phyloP scores from a whole-genome alignment of 2,329 filamentous ascomycete genomes.

The Fusarium domesticum region DNA sequence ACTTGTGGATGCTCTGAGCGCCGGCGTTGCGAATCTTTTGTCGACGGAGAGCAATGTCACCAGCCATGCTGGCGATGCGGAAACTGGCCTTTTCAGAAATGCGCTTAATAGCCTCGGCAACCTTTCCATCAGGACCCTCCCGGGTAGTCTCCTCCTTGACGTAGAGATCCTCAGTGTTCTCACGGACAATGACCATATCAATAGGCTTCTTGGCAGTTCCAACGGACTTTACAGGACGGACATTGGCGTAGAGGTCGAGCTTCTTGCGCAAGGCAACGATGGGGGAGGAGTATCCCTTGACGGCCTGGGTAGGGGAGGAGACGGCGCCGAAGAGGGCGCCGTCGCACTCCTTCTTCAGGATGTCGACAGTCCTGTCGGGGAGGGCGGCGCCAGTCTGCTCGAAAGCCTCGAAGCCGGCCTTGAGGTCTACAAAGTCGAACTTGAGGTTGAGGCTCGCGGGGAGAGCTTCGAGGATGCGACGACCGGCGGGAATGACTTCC shows the following conservation, averaged over 20 bases:
- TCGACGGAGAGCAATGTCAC: slow-evolving; percentile 85
- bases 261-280: slow-evolving; percentile 96
- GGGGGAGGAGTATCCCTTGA: slow-evolving; percentile 92
- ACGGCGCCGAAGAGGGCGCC: slow-evolving; percentile 96
- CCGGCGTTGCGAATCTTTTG: slow-evolving; percentile 70
- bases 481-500: slow-evolving; percentile 95
- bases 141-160: slow-evolving; percentile 94
- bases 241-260: slow-evolving; percentile 94
- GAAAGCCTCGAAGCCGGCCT: slow-evolving; percentile 92
- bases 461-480: slow-evolving; percentile 87
- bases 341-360: slow-evolving; percentile 87
- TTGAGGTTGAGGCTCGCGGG: slow-evolving; percentile 86
- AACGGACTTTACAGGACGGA: slow-evolving; percentile 89
- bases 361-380: slow-evolving; percentile 85
- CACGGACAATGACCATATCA: slow-evolving; percentile 96
- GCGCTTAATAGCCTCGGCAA: slow-evolving; percentile 96
- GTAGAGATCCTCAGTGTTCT: slow-evolving; percentile 98
- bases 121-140: slow-evolving; percentile 71
- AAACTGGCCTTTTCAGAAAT: slow-evolving; percentile 82
- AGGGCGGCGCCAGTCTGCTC: slow-evolving; percentile 84
- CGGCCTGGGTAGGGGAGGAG: slow-evolving; percentile 82
- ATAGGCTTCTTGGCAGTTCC: slow-evolving; percentile 65
- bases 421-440: slow-evolving; percentile 90
- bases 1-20: slow-evolving; percentile 57
- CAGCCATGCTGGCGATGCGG: slow-evolving; percentile 89